A percentile compares a stretch with the other conserved stretches of the same genome.
Conservation (phyloP, 163 green algal species). For the Volvox carteri region DNA sequence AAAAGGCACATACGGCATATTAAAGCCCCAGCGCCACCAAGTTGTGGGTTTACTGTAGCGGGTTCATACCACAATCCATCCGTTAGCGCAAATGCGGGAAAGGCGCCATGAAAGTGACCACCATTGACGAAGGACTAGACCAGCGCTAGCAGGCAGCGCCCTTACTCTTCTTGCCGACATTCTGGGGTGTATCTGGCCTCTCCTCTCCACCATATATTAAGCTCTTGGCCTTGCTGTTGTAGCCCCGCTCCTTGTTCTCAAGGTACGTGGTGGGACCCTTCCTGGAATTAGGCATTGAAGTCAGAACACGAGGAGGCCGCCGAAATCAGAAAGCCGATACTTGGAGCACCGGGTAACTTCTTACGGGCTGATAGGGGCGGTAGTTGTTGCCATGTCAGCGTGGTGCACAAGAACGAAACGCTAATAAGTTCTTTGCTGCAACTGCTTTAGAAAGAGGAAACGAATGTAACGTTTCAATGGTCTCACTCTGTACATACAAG, state of each 20-base stretch:
- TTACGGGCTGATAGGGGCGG: conserved; percentile 27
- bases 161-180: conserved; percentile 49
- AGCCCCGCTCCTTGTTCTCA: conserved; percentile 40
- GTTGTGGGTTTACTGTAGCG: background rate
- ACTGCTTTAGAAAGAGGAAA: too few species aligned
- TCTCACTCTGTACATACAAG: too few species aligned
- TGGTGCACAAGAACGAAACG: background rate
- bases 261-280: conserved; percentile 23
- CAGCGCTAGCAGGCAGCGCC: background rate
- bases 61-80: background rate
- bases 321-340: background rate
- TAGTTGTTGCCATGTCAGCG: conserved; percentile 2
- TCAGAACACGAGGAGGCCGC: background rate
- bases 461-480: too few species aligned
- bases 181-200: conserved; percentile 10
- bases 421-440: background rate
- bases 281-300: background rate
- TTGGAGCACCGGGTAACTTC: background rate
- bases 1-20: background rate
- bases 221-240: conserved; percentile 38
- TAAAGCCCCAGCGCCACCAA: background rate
- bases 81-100: background rate
- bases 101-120: background rate
- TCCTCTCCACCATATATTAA: conserved; percentile 46
- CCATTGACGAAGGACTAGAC: background rate